A percentile compares a stretch with the other conserved stretches of the same genome.
Evolutionary conservation across 306 rosid genomes (phyloP).

Genomic region (Prunus mume): DNA sequence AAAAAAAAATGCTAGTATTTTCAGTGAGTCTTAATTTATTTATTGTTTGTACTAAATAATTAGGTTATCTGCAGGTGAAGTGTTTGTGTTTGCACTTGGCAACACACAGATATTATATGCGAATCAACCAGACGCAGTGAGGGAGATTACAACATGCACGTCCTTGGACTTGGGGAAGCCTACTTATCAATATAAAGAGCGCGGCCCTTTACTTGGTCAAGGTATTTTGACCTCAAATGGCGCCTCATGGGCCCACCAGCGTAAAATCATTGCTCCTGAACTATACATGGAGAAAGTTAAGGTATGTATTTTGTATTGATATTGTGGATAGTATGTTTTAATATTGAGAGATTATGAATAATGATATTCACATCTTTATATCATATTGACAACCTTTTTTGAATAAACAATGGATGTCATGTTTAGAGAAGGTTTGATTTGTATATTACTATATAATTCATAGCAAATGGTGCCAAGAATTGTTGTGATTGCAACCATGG

Average conservation of each 20-base stretch:
- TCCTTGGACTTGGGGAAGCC: constrained; percentile 49
- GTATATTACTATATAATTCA: background rate
- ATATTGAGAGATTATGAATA: too few species aligned
- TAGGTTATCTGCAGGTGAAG: constrained; percentile 21
- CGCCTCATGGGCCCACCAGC: constrained; percentile 36
- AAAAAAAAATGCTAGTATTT: too few species aligned
- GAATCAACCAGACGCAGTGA: constrained; percentile 28
- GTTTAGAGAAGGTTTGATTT: too few species aligned
- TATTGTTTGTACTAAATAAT: too few species aligned
- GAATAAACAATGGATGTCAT: too few species aligned
- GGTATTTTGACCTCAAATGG: constrained; percentile 51
- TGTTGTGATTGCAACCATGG: background rate
- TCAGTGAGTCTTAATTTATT: too few species aligned
- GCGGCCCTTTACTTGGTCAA: constrained; percentile 40
- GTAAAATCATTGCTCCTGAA: constrained; percentile 48
- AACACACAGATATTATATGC: constrained; percentile 36
- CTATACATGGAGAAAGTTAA: constrained; percentile 50
- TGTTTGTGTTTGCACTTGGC: constrained; percentile 44
- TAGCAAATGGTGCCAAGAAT: background rate
- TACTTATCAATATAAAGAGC: constrained; percentile 22
- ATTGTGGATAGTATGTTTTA: too few species aligned
- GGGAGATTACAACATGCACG: constrained; percentile 33
- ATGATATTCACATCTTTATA: too few species aligned
- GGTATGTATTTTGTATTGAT: constrained; percentile 13
- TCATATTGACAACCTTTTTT: too few species aligned